These are phyloP conservation scores for Russula brevipes DNA, from an alignment of 768 basidiomycete species.

Conservation along the genomic window DNA sequence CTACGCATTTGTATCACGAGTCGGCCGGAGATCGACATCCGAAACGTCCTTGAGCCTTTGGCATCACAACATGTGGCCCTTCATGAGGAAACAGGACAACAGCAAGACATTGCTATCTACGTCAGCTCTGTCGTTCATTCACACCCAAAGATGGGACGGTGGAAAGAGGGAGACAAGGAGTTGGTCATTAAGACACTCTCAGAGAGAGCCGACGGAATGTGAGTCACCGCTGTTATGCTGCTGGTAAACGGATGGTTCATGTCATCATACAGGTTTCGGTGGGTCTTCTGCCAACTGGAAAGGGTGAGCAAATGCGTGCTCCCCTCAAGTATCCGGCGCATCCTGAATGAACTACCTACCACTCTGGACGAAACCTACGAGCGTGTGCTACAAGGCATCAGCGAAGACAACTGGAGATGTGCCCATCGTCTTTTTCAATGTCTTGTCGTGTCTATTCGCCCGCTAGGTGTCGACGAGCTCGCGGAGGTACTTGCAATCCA, in stretches of 20 bases:
- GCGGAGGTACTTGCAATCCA: background rate
- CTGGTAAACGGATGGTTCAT: background rate
- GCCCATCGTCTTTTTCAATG: background rate
- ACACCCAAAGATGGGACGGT: background rate
- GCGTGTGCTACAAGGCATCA: background rate
- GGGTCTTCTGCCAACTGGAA: slow-evolving; percentile 1
- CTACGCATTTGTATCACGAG: slow-evolving; percentile 1
- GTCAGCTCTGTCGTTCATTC: background rate
- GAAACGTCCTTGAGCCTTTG: background rate
- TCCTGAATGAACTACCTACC: background rate
- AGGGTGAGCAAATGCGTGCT: background rate
- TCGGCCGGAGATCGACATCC: slow-evolving; percentile 1
- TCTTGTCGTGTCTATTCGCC: background rate
- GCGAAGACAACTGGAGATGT: background rate
- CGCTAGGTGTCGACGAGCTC: background rate
- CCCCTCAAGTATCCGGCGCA: background rate
- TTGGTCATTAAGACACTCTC: slow-evolving; percentile 2
- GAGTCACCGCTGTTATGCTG: background rate
- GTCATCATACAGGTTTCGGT: background rate
- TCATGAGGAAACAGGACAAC: background rate
- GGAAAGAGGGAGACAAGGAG: background rate
- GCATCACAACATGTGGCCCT: background rate
- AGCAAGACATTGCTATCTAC: background rate
- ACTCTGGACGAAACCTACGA: slow-evolving; percentile 1
- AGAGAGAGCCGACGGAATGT: slow-evolving; percentile 2